A percentile compares a stretch with the other conserved stretches of the same genome.
Conservation (phyloP, 225 moss, liverwort and hornwort species). For the Takakia lepidozioides region DNA sequence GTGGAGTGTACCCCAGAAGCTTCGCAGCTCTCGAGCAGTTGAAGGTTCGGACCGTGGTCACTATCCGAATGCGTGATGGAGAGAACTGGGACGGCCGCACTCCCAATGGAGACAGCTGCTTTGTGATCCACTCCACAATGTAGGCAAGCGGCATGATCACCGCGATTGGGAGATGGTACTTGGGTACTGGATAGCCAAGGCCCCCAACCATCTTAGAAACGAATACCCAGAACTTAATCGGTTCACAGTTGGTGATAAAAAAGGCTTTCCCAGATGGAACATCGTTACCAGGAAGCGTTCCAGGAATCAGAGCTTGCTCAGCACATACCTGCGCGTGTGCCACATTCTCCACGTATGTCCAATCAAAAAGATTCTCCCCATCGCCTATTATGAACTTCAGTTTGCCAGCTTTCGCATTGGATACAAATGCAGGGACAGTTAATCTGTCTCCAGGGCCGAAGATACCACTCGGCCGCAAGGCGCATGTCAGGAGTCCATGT, state of each 20-base stretch:
- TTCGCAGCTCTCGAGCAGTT: conserved; percentile 55
- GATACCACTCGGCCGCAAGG: conserved; percentile 83
- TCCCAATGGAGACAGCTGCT: conserved; percentile 53
- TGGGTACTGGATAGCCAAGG: conserved; percentile 20
- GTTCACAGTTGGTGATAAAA: conserved; percentile 82
- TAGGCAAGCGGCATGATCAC: conserved; percentile 57
- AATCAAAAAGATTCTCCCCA: conserved; percentile 88
- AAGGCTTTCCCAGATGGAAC: conserved; percentile 69
- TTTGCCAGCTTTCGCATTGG: conserved; percentile 63
- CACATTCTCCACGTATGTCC: conserved; percentile 94
- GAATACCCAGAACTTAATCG: conserved; percentile 6
- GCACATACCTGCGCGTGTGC: conserved; percentile 90
- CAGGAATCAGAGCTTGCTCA: conserved; percentile 53
- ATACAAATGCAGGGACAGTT: conserved; percentile 59
- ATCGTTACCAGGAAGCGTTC: conserved; percentile 31
- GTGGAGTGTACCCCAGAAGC: conserved; percentile 68
- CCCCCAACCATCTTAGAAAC: too few relatives aligned
- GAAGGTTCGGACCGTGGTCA: conserved; percentile 69
- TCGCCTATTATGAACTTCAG: conserved; percentile 73
- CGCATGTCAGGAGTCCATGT: conserved; percentile 60
- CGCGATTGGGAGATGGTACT: conserved; percentile 25
- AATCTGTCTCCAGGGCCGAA: conserved; percentile 87
- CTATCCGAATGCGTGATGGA: conserved; percentile 66
- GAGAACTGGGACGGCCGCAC: conserved; percentile 64
- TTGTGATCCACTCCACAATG: conserved; percentile 45